Evolutionary conservation across 2,329 filamentous ascomycete genomes (phyloP).

Genomic region (Alternaria arbusti): DNA sequence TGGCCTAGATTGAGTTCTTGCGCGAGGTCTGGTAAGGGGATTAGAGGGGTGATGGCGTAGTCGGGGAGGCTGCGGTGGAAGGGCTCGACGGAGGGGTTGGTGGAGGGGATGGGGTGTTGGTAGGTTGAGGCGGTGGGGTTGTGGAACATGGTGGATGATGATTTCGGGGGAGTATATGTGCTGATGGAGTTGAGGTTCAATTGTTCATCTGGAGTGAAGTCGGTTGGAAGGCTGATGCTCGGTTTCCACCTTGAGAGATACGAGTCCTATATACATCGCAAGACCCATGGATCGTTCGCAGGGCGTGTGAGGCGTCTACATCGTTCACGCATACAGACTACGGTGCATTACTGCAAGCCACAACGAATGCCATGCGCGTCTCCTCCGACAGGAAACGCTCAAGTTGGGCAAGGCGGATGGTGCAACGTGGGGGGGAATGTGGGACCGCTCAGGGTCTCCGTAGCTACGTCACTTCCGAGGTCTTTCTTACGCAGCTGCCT

Average conservation of each 20-base stretch:
- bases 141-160: slow-evolving; percentile 24
- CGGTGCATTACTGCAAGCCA: neutral
- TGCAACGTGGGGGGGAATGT: neutral
- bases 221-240: neutral
- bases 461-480: slow-evolving; percentile 12
- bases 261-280: neutral
- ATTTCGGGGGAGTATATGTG: too few species aligned
- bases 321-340: neutral
- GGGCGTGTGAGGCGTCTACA: neutral
- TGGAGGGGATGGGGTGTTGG: slow-evolving; percentile 17
- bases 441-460: neutral
- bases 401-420: neutral
- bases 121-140: slow-evolving; percentile 37
- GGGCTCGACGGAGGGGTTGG: slow-evolving; percentile 26
- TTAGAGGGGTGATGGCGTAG: slow-evolving; percentile 64
- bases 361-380: neutral
- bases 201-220: neutral
- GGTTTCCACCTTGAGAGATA: neutral
- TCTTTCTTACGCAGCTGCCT: slow-evolving; percentile 1
- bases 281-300: neutral
- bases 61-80: slow-evolving; percentile 67
- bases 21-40: slow-evolving; percentile 62
- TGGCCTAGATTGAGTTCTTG: slow-evolving; percentile 58
- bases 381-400: slow-evolving; percentile 10
- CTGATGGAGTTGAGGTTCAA: neutral